Evolutionary conservation across 345 rosid species (phyloP).

Genomic region (Populus tremula): DNA sequence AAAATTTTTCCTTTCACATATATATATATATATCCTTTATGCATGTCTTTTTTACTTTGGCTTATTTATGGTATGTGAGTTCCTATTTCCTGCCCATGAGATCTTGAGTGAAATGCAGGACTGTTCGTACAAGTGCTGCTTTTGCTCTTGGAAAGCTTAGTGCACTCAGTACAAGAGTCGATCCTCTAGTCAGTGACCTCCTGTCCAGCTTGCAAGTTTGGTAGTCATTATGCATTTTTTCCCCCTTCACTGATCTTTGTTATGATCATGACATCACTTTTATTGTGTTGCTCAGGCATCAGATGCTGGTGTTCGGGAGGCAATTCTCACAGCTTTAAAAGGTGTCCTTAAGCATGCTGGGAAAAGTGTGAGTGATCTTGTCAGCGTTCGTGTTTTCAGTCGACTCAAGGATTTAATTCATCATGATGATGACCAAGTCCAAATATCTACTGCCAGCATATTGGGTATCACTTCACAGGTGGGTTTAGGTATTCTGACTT

Average conservation of each 20-base stretch:
- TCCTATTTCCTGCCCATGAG: slow-evolving; percentile 3
- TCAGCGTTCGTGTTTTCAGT: slow-evolving; percentile 51
- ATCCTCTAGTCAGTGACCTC: slow-evolving; percentile 88
- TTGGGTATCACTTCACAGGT: slow-evolving; percentile 85
- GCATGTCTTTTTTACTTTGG: not conserved
- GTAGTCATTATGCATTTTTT: not conserved
- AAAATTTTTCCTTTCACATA: not conserved
- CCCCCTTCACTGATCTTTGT: not conserved
- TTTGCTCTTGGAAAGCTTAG: slow-evolving; percentile 95
- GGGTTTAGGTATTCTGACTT: slow-evolving; percentile 7
- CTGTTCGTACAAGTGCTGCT: slow-evolving; percentile 91
- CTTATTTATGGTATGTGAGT: not conserved
- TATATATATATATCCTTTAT: not conserved
- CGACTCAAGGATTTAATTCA: slow-evolving; percentile 61
- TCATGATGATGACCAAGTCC: slow-evolving; percentile 87
- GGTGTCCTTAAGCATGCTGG: slow-evolving; percentile 96
- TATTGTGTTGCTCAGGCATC: slow-evolving; percentile 45
- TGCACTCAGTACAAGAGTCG: slow-evolving; percentile 89
- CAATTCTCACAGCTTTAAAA: slow-evolving; percentile 80
- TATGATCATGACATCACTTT: slow-evolving; percentile 1
- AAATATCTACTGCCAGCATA: slow-evolving; percentile 69
- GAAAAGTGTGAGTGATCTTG: slow-evolving; percentile 58
- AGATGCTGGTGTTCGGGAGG: slow-evolving; percentile 81
- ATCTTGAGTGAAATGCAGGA: slow-evolving; percentile 48
- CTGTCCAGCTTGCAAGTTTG: slow-evolving; percentile 79